Percentiles rank a stretch among this genome's conserved stretches.
Conservation (phyloP, 192 early-diverging fungal species). For the Linnemannia exigua region DNA sequence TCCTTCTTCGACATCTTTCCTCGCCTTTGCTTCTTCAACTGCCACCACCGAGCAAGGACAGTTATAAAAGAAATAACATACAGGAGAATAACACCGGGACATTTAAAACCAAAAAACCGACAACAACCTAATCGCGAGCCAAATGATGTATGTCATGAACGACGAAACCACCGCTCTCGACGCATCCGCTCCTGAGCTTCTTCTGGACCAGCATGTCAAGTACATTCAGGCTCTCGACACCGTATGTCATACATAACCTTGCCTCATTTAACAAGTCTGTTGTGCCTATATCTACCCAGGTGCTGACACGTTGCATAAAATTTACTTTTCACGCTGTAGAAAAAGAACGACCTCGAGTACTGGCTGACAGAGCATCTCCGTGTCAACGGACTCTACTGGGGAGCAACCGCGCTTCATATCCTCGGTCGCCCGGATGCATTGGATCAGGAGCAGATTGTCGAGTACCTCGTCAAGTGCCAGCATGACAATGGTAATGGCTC, state of each 20-base stretch:
- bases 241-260: constrained; percentile 32
- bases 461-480: constrained; percentile 86
- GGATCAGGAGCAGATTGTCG: constrained; percentile 78
- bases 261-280: not conserved
- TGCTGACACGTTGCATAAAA: not conserved
- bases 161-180: constrained; percentile 15
- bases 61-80: not conserved
- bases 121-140: not conserved
- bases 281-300: not conserved
- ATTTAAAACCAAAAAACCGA: not conserved
- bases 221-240: constrained; percentile 81
- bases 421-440: constrained; percentile 76
- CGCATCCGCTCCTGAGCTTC: constrained; percentile 44
- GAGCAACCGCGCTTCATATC: constrained; percentile 84
- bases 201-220: constrained; percentile 76
- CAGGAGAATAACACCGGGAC: not conserved
- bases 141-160: constrained; percentile 14
- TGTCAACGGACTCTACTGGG: constrained; percentile 96
- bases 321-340: constrained; percentile 57
- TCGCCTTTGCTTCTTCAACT: not conserved
- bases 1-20: not conserved
- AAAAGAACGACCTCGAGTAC: constrained; percentile 91
- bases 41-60: not conserved
- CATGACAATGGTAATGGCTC: constrained; percentile 74
- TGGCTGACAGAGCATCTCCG: constrained; percentile 94